Percentiles rank a stretch among this genome's conserved stretches.
Conservation (phyloP, 2,329 filamentous ascomycete species). For the Thermothelomyces thermophilus region DNA sequence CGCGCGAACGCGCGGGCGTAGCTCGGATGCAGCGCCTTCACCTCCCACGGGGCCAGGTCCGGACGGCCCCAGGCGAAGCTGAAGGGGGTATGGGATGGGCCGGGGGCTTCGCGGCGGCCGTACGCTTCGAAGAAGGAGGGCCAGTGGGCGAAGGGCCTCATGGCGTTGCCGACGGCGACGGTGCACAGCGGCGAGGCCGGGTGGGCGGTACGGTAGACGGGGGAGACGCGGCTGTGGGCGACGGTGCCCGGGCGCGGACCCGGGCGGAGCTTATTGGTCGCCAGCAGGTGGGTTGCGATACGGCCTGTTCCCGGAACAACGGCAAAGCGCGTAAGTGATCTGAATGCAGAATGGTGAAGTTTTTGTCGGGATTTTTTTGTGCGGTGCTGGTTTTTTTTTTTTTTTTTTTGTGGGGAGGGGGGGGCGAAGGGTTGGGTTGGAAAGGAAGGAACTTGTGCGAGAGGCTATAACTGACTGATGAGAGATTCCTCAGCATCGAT, state of each 20-base stretch:
- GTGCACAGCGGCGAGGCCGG: slow-evolving; percentile 16
- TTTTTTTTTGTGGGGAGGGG: too few species aligned
- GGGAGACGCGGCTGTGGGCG: slow-evolving; percentile 21
- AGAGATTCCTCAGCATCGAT: slow-evolving; percentile 23
- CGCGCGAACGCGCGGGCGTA: slow-evolving; percentile 21
- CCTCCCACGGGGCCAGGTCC: slow-evolving; percentile 24
- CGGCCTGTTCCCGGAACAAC: slow-evolving; percentile 15
- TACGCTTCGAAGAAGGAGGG: slow-evolving; percentile 23
- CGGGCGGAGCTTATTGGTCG: slow-evolving; percentile 18
- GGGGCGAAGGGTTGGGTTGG: too few species aligned
- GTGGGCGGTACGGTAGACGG: slow-evolving; percentile 16
- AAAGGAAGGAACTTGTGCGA: neutral
- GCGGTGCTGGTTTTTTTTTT: too few species aligned
- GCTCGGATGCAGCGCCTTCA: slow-evolving; percentile 23
- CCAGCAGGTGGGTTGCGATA: slow-evolving; percentile 19
- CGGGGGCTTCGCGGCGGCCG: slow-evolving; percentile 20
- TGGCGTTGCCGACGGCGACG: slow-evolving; percentile 25
- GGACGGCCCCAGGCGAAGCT: slow-evolving; percentile 23
- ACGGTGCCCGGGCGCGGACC: slow-evolving; percentile 13
- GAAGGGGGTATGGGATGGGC: slow-evolving; percentile 22
- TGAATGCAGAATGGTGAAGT: too few species aligned
- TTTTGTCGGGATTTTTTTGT: too few species aligned
- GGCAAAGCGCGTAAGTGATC: too few species aligned
- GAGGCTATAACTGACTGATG: slow-evolving; percentile 15
- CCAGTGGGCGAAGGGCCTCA: slow-evolving; percentile 25